Conservation (phyloP, 2,329 filamentous ascomycete genomes). For the Nothomitra cinnamomea region DNA sequence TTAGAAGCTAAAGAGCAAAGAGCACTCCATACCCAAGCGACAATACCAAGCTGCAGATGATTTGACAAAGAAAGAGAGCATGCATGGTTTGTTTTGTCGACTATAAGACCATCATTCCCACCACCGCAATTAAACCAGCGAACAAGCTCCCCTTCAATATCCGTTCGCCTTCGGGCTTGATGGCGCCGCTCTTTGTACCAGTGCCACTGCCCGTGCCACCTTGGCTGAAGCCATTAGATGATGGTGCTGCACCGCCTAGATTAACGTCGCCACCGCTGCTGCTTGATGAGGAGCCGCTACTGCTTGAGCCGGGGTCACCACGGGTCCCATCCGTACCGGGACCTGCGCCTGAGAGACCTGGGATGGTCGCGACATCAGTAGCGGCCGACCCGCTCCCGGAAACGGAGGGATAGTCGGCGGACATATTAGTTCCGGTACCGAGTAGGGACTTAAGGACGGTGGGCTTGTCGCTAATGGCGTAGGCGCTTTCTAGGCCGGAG, state of each 20-base stretch:
- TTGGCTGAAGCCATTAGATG: slow-evolving; percentile 4
- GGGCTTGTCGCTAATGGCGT: slow-evolving; percentile 55
- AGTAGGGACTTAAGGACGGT: slow-evolving; percentile 65
- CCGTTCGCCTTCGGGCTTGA: slow-evolving; percentile 1
- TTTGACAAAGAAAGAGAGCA: too few species aligned
- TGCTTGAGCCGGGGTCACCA: slow-evolving; percentile 16
- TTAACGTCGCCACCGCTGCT: neutral
- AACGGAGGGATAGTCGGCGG: slow-evolving; percentile 25
- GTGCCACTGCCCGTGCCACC: neutral
- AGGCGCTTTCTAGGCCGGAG: slow-evolving; percentile 54
- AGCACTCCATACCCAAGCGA: too few species aligned
- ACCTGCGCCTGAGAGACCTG: slow-evolving; percentile 36
- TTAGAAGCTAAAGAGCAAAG: too few species aligned
- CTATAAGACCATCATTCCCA: slow-evolving; percentile 5
- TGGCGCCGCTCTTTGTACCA: slow-evolving; percentile 2
- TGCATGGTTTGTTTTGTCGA: neutral
- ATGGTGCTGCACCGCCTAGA: neutral
- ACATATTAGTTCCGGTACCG: slow-evolving; percentile 65
- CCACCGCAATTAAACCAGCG: slow-evolving; percentile 5
- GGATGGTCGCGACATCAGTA: slow-evolving; percentile 31
- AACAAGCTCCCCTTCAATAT: slow-evolving; percentile 6
- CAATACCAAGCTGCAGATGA: too few species aligned
- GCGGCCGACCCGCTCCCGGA: slow-evolving; percentile 7
- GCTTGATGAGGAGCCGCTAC: slow-evolving; percentile 1
- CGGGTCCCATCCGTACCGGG: slow-evolving; percentile 20